phyloP scores from a whole-genome alignment of 1,139 yeast genomes.

The Zygosaccharomyces sapae region DNA sequence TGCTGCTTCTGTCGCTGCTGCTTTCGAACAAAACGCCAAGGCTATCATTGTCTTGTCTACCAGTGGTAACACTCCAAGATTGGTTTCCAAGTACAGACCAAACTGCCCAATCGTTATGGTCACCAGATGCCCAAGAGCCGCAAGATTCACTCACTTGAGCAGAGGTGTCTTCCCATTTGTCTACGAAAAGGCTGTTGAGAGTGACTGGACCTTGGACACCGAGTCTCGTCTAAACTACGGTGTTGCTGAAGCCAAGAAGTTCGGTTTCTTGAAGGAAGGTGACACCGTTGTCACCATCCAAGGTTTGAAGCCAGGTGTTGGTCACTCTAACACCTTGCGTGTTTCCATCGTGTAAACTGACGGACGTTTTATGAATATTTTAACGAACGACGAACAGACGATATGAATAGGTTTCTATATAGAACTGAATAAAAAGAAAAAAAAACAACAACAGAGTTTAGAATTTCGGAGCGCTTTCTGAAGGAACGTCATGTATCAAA shows the following conservation, averaged over 20 bases:
- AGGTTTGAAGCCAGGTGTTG: conserved; percentile 99
- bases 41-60: conserved; percentile 96
- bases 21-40: conserved; percentile 93
- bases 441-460: background rate
- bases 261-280: conserved; percentile 83
- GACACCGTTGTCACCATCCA: conserved; percentile 92
- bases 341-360: conserved; percentile 42
- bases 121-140: conserved; percentile 89
- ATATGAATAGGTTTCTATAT: conserved; percentile 12
- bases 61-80: conserved; percentile 91
- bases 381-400: conserved; percentile 10
- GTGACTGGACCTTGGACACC: conserved; percentile 95
- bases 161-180: conserved; percentile 98
- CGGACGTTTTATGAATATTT: conserved; percentile 4
- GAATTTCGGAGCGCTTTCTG: too few relatives aligned
- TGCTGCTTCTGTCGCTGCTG: conserved; percentile 92
- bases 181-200: conserved; percentile 61
- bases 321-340: conserved; percentile 98
- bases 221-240: conserved; percentile 95
- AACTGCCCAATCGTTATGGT: conserved; percentile 97
- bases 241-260: conserved; percentile 80
- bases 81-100: conserved; percentile 96
- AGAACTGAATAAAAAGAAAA: conserved; percentile 2
- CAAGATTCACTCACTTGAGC: conserved; percentile 92
- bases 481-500: conserved; percentile 23